phyloP scores from a whole-genome alignment of 169 alveolate genomes.

The Cystoisospora suis region DNA sequence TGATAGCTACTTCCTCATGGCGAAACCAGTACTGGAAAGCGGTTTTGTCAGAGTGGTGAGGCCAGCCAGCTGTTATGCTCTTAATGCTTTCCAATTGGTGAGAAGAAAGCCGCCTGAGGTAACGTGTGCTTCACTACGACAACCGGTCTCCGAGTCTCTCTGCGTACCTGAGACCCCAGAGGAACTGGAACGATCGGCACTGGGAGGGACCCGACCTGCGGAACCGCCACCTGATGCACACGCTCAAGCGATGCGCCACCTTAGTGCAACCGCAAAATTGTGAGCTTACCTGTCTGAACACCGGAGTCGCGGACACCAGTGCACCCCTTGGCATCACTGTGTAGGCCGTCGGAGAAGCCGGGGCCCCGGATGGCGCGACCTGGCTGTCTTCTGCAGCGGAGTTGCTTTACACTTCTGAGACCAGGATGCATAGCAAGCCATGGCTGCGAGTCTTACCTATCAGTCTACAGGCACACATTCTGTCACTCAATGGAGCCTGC shows the following conservation, averaged over 20 bases:
- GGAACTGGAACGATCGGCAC: no score
- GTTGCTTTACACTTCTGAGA: neutral
- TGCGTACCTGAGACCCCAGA: no score
- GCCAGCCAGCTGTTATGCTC: neutral
- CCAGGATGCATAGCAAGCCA: neutral
- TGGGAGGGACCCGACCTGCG: no score
- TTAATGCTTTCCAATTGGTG: neutral
- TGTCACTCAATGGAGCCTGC: slow-evolving; percentile 40
- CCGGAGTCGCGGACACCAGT: neutral
- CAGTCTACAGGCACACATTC: slow-evolving; percentile 33
- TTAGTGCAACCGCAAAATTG: neutral
- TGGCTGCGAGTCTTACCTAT: neutral
- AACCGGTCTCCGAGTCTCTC: no score
- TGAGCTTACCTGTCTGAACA: neutral
- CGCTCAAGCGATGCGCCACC: no score
- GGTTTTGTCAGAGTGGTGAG: neutral
- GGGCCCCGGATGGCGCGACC: neutral
- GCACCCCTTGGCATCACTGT: neutral
- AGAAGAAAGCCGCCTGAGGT: neutral
- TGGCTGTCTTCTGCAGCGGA: slow-evolving; percentile 20
- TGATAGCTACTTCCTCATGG: neutral
- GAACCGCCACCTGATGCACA: no score
- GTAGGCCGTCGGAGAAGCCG: neutral
- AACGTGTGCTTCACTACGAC: neutral
- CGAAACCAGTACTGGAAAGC: neutral